A percentile compares a stretch with the other conserved stretches of the same genome.
These are phyloP conservation scores for Chenopodium quinoa DNA, from an alignment of 148 eudicot genomes.

Conservation along the genomic window DNA sequence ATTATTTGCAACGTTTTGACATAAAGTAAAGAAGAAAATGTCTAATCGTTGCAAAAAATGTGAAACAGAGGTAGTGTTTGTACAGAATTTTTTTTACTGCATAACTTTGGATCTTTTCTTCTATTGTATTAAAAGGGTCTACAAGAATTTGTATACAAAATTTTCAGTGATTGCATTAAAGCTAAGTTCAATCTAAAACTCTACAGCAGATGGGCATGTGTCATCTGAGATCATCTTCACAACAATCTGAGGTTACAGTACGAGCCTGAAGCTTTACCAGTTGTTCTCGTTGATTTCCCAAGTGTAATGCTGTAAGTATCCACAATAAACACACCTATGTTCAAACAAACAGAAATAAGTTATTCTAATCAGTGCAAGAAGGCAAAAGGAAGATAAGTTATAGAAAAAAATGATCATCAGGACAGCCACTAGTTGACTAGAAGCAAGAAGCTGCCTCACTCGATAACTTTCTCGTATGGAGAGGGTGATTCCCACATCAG, in stretches of 20 bases:
- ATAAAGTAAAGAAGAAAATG: too few relatives aligned
- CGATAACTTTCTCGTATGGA: not conserved
- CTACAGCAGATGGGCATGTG: not conserved
- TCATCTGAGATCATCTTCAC: slow-evolving; percentile 12
- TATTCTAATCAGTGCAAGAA: not conserved
- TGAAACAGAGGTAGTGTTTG: too few relatives aligned
- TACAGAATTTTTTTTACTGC: too few relatives aligned
- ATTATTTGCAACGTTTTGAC: too few relatives aligned
- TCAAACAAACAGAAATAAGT: slow-evolving; percentile 1
- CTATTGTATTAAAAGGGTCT: not conserved
- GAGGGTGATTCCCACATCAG: too few relatives aligned
- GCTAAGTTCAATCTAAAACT: slow-evolving; percentile 3
- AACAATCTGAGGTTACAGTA: slow-evolving; percentile 3
- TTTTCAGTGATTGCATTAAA: not conserved
- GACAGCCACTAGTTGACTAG: not conserved
- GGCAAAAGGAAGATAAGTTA: not conserved
- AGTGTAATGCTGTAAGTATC: slow-evolving; percentile 64
- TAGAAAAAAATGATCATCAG: not conserved
- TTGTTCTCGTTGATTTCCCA: slow-evolving; percentile 63
- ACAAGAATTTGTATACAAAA: not conserved
- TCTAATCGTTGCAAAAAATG: too few relatives aligned
- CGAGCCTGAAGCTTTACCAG: slow-evolving; percentile 41
- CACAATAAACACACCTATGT: slow-evolving; percentile 72
- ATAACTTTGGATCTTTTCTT: not conserved
- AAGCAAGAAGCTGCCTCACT: not conserved